Evolutionary conservation across 169 alveolate species (phyloP).

Genomic region (Plasmodium billcollinsi): DNA sequence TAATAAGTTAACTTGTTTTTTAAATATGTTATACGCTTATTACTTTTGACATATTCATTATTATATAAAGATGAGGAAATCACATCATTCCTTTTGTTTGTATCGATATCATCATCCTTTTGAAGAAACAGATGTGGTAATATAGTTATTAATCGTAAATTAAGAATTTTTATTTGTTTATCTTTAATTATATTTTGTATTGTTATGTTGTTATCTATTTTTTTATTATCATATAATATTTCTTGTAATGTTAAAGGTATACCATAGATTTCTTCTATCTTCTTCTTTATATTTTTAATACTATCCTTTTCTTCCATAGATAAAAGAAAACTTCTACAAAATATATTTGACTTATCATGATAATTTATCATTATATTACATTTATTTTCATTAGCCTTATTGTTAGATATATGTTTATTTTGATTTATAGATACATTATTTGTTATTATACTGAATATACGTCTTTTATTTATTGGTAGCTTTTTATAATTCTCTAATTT

Average conservation of each 20-base stretch:
- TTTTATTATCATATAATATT: slow-evolving; percentile 33
- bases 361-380: slow-evolving; percentile 36
- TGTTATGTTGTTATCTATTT: slow-evolving; percentile 16
- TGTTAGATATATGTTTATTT: neutral
- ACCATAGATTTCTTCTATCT: slow-evolving; percentile 53
- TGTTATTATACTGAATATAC: neutral
- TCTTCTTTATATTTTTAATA: slow-evolving; percentile 30
- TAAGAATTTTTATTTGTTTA: slow-evolving; percentile 37
- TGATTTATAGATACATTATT: neutral
- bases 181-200: slow-evolving; percentile 34
- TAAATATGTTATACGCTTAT: slow-evolving; percentile 25
- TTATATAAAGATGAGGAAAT: neutral
- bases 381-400: neutral
- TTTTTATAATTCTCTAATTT: neutral
- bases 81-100: neutral
- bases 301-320: slow-evolving; percentile 9
- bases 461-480: neutral
- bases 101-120: neutral
- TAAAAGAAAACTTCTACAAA: slow-evolving; percentile 33
- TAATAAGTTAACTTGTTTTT: slow-evolving; percentile 20
- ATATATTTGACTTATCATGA: slow-evolving; percentile 36
- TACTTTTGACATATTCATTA: slow-evolving; percentile 17
- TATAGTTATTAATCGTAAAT: slow-evolving; percentile 33
- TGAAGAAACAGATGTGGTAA: slow-evolving; percentile 60
- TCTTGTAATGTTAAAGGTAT: slow-evolving; percentile 56